These are phyloP conservation scores for Alternaria postmessia DNA, from an alignment of 2,329 filamentous ascomycete species.

Conservation along the genomic window DNA sequence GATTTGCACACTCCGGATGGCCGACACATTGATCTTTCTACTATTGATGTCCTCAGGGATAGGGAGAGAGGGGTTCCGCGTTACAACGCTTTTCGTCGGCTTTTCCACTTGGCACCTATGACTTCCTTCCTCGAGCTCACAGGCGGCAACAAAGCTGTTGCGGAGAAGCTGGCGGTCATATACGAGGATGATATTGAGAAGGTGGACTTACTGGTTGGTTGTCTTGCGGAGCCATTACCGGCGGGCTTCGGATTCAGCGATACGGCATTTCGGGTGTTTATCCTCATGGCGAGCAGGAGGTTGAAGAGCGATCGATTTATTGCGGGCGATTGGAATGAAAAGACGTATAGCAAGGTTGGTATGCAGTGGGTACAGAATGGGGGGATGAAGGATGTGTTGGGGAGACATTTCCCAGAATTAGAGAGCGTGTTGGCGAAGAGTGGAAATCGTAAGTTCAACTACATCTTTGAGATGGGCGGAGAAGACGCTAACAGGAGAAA, in stretches of 20 bases:
- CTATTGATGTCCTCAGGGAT: slow-evolving; percentile 58
- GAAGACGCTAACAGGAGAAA: slow-evolving; percentile 13
- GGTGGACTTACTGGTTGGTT: slow-evolving; percentile 56
- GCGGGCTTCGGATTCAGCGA: slow-evolving; percentile 59
- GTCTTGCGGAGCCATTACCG: slow-evolving; percentile 54
- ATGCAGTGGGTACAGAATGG: slow-evolving; percentile 55
- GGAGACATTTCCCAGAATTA: slow-evolving; percentile 52
- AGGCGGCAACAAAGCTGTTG: not conserved
- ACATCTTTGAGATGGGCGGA: not conserved
- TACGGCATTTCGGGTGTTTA: slow-evolving; percentile 58
- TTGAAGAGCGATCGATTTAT: slow-evolving; percentile 59
- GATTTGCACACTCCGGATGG: slow-evolving; percentile 54
- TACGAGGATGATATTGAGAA: slow-evolving; percentile 55
- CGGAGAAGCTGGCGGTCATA: slow-evolving; percentile 10
- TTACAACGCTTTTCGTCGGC: slow-evolving; percentile 56
- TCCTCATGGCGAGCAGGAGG: slow-evolving; percentile 55
- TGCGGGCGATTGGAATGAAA: slow-evolving; percentile 52
- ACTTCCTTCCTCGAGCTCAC: slow-evolving; percentile 45
- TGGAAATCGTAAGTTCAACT: slow-evolving; percentile 40
- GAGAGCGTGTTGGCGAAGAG: not conserved
- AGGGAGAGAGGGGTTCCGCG: slow-evolving; percentile 58
- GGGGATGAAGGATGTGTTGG: slow-evolving; percentile 56
- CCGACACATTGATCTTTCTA: slow-evolving; percentile 54
- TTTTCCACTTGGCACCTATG: slow-evolving; percentile 52
- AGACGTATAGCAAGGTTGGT: slow-evolving; percentile 54